Base-by-base conservation (phyloP, 2,329 filamentous ascomycete genomes). In the Colletotrichum sp. region DNA sequence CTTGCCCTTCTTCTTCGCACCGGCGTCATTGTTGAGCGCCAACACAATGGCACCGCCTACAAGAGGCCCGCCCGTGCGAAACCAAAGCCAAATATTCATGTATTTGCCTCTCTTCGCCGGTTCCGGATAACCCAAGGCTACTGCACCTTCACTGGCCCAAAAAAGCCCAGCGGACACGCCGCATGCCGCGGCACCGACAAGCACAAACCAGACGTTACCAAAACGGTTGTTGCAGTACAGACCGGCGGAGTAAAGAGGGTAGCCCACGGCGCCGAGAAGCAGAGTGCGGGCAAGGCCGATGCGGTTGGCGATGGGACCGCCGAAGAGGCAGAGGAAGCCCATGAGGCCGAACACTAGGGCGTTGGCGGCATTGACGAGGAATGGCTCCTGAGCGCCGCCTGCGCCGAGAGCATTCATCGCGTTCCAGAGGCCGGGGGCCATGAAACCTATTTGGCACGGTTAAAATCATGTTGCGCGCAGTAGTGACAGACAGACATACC, bases 371-470 rank as follows among this genome's bases (percentile, higher is more conserved):
- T 89, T 89, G 65, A 89, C 87, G 3, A 91, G 84, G 67, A 86
- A 90, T 0, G 89, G 89, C 63, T 86, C 84, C 73, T 90, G 87
- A 3, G 87, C 87, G 30, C 89, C 89, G 52, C 89, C 89, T 1
- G 89, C 89, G 18, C 89, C 89, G 7, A 90, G 82, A 2, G 85
- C 83, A 76, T 89, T 90, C 87, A 91, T 90, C 2, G 89, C 89
- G 79, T 90, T 90, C 89, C 90, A 91, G 5, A 91, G 80, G 0
- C 88, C 88, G 0, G 88, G 88, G 0, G 87, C 87, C 44, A 89
- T 82, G 78, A 90, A 90, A 2, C 73, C 73, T 76, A 16, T 39
- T 9, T 5, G 8, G 36, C 36, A 9, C 0, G 0, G 36, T 39
- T 9, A 39, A 9, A 39, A 9, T 39, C 36, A 39, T 18, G 16